These are phyloP conservation scores for Pythium phragmiticola DNA, from an alignment of 352 stramenopile genomes.

Conservation along the genomic window DNA sequence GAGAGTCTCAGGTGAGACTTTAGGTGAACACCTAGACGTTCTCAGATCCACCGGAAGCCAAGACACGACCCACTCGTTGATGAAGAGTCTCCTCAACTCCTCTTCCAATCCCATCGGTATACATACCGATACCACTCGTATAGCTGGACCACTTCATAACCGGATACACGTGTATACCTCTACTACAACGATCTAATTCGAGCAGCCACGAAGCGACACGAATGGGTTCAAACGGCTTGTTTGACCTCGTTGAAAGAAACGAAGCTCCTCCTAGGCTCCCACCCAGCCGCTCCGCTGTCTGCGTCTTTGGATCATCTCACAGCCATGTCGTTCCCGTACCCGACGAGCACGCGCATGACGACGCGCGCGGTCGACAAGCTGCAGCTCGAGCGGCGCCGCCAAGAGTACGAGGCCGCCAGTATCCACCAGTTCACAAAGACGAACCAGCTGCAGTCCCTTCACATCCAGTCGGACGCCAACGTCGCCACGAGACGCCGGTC, in stretches of 20 bases:
- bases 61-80: too few relatives aligned
- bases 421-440: constrained; percentile 50
- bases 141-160: background rate
- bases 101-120: background rate
- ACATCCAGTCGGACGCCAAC: constrained; percentile 66
- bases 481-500: constrained; percentile 43
- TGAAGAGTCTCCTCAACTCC: too few relatives aligned
- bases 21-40: too few relatives aligned
- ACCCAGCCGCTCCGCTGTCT: background rate
- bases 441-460: constrained; percentile 59
- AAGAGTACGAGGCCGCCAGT: constrained; percentile 56
- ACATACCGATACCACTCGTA: background rate
- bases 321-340: constrained; percentile 60
- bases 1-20: too few relatives aligned
- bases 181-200: background rate
- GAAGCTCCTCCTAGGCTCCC: background rate
- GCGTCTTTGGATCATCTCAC: background rate
- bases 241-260: background rate
- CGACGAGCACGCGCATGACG: constrained; percentile 56
- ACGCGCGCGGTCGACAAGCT: constrained; percentile 62
- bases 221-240: background rate
- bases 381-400: constrained; percentile 53
- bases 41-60: too few relatives aligned
- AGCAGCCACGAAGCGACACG: background rate
- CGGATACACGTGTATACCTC: constrained; percentile 1